Conservation (phyloP, 2,329 filamentous ascomycete genomes). For the Cadophora gregata region DNA sequence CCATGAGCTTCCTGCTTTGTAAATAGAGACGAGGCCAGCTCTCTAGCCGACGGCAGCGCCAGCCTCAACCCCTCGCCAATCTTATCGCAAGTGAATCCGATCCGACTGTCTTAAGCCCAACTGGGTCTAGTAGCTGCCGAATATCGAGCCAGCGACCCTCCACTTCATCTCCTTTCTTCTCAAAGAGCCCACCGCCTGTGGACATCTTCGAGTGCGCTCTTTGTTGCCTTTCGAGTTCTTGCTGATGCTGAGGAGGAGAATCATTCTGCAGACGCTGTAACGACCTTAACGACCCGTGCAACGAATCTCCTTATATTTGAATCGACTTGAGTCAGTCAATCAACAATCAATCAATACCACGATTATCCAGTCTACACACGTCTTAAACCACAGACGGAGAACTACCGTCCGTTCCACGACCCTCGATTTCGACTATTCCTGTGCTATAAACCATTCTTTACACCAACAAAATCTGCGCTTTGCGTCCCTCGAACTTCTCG, state of each 20-base stretch:
- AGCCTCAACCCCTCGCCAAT: conserved; percentile 13
- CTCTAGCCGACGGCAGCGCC: too few species aligned
- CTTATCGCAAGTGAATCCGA: conserved; percentile 18
- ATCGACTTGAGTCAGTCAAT: conserved; percentile 15
- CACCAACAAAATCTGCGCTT: conserved; percentile 1
- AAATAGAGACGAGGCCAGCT: conserved; percentile 11
- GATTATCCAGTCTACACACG: neutral
- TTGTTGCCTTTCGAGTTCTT: conserved; percentile 23
- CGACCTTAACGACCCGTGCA: conserved; percentile 43
- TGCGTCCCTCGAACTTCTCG: conserved; percentile 3
- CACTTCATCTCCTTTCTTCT: conserved; percentile 18
- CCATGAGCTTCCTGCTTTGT: conserved; percentile 18
- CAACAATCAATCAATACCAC: conserved; percentile 6
- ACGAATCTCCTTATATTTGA: conserved; percentile 44
- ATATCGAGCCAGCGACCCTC: neutral
- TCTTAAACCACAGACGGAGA: neutral
- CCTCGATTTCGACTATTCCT: neutral
- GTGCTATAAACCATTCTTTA: conserved; percentile 8
- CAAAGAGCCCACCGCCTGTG: conserved; percentile 34
- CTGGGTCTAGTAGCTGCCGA: neutral
- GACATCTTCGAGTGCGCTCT: conserved; percentile 33
- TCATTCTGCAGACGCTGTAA: conserved; percentile 31
- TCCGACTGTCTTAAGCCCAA: neutral
- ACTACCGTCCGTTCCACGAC: neutral
- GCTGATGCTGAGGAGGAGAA: conserved; percentile 23